Base-by-base conservation (phyloP, 176 grass and related monocot genomes). In the Lolium rigidum region DNA sequence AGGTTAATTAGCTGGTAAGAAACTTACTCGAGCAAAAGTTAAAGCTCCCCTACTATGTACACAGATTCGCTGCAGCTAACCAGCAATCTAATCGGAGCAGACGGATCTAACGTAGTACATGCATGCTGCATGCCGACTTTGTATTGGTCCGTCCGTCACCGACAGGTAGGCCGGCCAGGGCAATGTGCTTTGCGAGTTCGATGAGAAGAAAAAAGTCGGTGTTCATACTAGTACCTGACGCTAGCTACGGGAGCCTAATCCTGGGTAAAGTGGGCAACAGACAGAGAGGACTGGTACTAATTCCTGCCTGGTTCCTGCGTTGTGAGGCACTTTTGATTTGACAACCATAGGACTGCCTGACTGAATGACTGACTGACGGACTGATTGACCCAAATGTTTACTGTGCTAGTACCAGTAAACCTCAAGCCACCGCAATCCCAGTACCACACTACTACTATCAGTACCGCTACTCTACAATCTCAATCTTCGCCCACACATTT, bases 271-370 rank as follows among this genome's bases (percentile, higher is more conserved):
- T 56, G 20, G 74, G 4, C 43, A 70, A 0, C 11, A 25, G 10
- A n/a, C 56, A 14, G 10, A 26, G 41, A 63, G 39, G 24, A 74
- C 39, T n/a, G 0, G 22, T 75, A 41, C 64, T 79, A 41, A 59
- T 83, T 18, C 24, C 49, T 7, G 38, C 10, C 43, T 38, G 18
- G 56, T 66, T 70, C 80, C 55, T 83, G 80, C 82, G 26, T 46
- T 18, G 21, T 24, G 54, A 48, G 17, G 66, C 26, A 74, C 56
- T 67, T 73, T 38, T 21, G 84, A 90, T 90, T 87, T 74, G 80
- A 83, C 74, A 58, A 64, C 17, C 46, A 58, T 56, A 3, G 22
- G 31, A 74, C 72, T 49, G 38, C 18, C 55, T n/a, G 62, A 6
- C 54, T 3, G 10, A 8, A 10, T 6, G 20, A 7, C 25, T 6